phyloP scores from a whole-genome alignment of 148 eudicot species.

The Heliamphora exappendiculata region DNA sequence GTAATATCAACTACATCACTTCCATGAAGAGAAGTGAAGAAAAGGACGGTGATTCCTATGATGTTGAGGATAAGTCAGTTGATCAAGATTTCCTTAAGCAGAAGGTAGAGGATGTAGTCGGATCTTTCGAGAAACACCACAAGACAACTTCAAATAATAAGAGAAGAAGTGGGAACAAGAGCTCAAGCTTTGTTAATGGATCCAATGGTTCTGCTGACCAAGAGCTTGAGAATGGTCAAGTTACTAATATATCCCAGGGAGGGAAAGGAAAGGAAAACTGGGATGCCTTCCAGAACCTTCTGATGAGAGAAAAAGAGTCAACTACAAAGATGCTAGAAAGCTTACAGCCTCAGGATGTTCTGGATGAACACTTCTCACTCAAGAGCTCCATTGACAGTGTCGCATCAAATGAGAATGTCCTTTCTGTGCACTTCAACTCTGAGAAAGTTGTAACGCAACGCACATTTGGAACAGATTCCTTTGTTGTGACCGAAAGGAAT shows the following conservation, averaged over 20 bases:
- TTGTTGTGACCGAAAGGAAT: slow-evolving; percentile 23
- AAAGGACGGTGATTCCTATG: slow-evolving; percentile 21
- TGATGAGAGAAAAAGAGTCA: slow-evolving; percentile 32
- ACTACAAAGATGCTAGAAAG: not conserved
- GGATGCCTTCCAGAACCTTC: slow-evolving; percentile 48
- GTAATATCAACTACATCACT: slow-evolving; percentile 51
- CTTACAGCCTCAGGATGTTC: slow-evolving; percentile 14
- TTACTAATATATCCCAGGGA: slow-evolving; percentile 14
- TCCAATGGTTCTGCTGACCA: slow-evolving; percentile 15
- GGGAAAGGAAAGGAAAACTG: slow-evolving; percentile 28
- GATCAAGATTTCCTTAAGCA: slow-evolving; percentile 35
- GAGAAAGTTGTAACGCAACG: slow-evolving; percentile 20
- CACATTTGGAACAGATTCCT: slow-evolving; percentile 25
- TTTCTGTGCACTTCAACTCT: slow-evolving; percentile 18
- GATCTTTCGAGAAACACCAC: slow-evolving; percentile 32
- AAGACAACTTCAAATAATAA: slow-evolving; percentile 21
- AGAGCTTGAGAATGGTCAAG: slow-evolving; percentile 12
- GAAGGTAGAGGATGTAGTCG: slow-evolving; percentile 34
- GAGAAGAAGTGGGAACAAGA: slow-evolving; percentile 23
- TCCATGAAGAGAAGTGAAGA: slow-evolving; percentile 36
- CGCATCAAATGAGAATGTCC: slow-evolving; percentile 2
- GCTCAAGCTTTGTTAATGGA: slow-evolving; percentile 13
- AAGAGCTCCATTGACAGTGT: slow-evolving; percentile 16
- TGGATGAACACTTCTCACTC: slow-evolving; percentile 22
- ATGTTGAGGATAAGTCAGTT: slow-evolving; percentile 20